Base-by-base conservation (phyloP, 306 rosid genomes). In the Cicer arietinum region DNA sequence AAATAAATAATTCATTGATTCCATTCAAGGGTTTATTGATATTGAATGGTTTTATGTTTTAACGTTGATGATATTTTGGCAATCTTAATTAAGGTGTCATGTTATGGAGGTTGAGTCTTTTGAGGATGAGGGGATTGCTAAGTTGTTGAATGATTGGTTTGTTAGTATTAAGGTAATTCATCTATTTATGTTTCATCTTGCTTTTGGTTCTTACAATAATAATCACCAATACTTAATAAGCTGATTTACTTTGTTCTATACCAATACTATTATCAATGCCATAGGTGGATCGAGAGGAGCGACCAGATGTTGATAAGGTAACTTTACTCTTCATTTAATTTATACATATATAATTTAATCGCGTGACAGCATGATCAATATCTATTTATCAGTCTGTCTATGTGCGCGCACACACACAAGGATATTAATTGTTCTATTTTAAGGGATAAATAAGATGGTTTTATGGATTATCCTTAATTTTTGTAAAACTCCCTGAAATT, bases 241-340 rank as follows among this genome's bases (percentile, higher is more conserved):
- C 17, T 54, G 48, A 68, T 80, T 11, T 71, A 8, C 14, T 64
- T 16, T 77, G 65, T 48, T 77, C 78, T 69, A 50, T 74, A 43
- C 16, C 2, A 12, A 52, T 69, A 50, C 17, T 0, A 7, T 71
- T 66, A 58, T 83, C 39, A 50, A 71, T 85, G 62, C 78, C 42
- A 73, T 87, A 94, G 97, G 98, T 91, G 83, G 98, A 94, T 71
- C 90, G 96, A 18, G 98, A 94, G 87, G 97, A 94, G 83, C 89
- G 97, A 16, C 98, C 98, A 2, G 98, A 94, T 83, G 97, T 94
- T 48, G 98, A 94, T 81, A 94, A 94, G 98, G 98, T 94, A 84
- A 58, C 39, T 51, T 48, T 7, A 10, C 12, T 54, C 8, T 22
- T 59, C 52, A 16, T n/a, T 51, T 71, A 45, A 43, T 43, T 59